Conservation (phyloP, 805 yeast species). For the Candida golubevii region DNA sequence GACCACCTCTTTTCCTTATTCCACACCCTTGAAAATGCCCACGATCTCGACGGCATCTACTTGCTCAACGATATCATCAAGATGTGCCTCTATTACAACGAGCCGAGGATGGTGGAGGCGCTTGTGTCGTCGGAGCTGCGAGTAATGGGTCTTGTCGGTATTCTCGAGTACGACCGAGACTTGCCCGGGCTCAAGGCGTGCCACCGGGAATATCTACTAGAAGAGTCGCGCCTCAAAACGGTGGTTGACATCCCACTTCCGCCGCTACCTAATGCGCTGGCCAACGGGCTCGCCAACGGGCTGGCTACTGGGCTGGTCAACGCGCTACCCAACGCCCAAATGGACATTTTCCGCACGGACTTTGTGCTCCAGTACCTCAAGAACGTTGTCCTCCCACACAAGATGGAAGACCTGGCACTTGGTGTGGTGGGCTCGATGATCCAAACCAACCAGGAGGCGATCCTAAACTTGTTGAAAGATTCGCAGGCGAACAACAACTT, state of each 20-base stretch:
- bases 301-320: conserved; percentile 23
- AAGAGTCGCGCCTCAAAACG: conserved; percentile 61
- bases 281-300: too few relatives aligned
- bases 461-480: conserved; percentile 55
- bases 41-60: conserved; percentile 54
- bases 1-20: conserved; percentile 49
- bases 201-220: conserved; percentile 60
- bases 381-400: conserved; percentile 80
- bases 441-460: conserved; percentile 62
- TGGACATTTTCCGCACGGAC: conserved; percentile 60
- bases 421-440: conserved; percentile 64
- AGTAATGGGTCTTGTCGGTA: conserved; percentile 60
- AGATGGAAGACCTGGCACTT: conserved; percentile 76
- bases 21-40: conserved; percentile 49
- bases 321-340: conserved; percentile 42
- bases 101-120: conserved; percentile 36
- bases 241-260: conserved; percentile 55
- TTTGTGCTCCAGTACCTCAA: conserved; percentile 75
- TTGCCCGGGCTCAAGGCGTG: conserved; percentile 77
- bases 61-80: conserved; percentile 70
- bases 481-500: conserved; percentile 40
- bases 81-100: conserved; percentile 67
- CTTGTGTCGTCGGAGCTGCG: conserved; percentile 30
- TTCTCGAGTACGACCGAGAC: conserved; percentile 84
- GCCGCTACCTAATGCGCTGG: background rate